Percentiles rank a stretch among this genome's conserved stretches.
Evolutionary conservation across 306 rosid species (phyloP).

Genomic region (Urtica urens): DNA sequence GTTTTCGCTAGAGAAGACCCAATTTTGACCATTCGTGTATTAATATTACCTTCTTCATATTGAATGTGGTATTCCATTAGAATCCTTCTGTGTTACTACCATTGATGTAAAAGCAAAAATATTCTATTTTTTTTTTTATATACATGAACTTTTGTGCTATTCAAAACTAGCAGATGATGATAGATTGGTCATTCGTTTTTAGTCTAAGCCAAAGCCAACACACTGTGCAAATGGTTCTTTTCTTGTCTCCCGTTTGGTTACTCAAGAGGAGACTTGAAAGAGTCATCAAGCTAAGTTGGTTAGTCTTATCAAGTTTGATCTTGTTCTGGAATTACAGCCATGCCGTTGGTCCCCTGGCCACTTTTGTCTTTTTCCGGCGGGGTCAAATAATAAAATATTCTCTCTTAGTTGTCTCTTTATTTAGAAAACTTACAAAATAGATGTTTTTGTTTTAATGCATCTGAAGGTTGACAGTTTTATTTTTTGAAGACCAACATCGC

Average conservation of each 20-base stretch:
- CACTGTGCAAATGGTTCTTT: background rate
- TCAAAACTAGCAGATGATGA: background rate
- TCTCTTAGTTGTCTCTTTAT: background rate
- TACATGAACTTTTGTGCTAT: background rate
- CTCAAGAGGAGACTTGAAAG: background rate
- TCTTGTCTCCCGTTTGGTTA: background rate
- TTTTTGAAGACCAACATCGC: too few species aligned
- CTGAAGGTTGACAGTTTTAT: too few species aligned
- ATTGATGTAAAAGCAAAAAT: too few species aligned
- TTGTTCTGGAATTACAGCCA: background rate
- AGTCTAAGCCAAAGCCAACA: background rate
- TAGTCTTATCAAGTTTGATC: background rate
- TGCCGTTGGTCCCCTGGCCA: conserved; percentile 6
- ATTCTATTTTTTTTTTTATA: background rate
- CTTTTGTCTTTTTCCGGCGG: background rate
- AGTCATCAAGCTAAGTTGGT: background rate
- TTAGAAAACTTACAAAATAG: background rate
- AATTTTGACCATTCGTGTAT: background rate
- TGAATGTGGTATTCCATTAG: background rate
- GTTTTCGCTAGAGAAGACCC: background rate
- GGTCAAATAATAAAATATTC: conserved; percentile 1
- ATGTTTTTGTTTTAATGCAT: background rate
- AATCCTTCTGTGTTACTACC: too few species aligned
- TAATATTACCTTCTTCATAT: background rate
- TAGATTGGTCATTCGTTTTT: background rate